A percentile compares a stretch with the other conserved stretches of the same genome.
Conservation (phyloP, 2,329 filamentous ascomycete genomes). For the Tolypocladium ovalisporum region DNA sequence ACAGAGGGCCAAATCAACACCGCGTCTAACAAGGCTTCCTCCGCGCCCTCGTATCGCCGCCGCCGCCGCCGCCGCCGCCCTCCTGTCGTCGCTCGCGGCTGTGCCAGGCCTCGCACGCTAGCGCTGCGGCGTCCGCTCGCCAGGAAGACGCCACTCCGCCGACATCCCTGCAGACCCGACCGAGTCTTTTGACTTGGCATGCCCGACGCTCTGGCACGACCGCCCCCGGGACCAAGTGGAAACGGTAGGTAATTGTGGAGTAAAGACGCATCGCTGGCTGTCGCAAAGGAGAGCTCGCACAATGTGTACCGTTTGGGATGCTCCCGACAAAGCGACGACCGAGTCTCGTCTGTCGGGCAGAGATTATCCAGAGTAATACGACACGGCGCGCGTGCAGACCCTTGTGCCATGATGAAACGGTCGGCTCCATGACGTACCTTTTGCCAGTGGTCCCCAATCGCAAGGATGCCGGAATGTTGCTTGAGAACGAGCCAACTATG, state of each 20-base stretch:
- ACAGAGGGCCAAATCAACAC: conserved; percentile 1
- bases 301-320: not conserved
- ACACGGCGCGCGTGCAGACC: not conserved
- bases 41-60: conserved; percentile 5
- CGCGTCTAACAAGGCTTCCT: conserved; percentile 6
- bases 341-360: not conserved
- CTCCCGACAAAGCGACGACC: not conserved
- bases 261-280: not conserved
- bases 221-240: not conserved
- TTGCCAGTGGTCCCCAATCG: not conserved
- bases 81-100: conserved; percentile 5
- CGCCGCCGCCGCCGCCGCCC: not conserved
- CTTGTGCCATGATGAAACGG: not conserved
- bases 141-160: not conserved
- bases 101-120: conserved; percentile 7
- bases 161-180: not conserved
- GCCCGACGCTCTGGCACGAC: not conserved
- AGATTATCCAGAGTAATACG: not conserved
- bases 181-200: conserved; percentile 1
- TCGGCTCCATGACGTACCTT: not conserved
- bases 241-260: no score
- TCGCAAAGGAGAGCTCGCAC: not conserved
- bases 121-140: conserved; percentile 2
- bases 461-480: not conserved
- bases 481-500: not conserved